Conservation (phyloP, 2,329 filamentous ascomycete genomes). For the Fusarium fracticaudum region DNA sequence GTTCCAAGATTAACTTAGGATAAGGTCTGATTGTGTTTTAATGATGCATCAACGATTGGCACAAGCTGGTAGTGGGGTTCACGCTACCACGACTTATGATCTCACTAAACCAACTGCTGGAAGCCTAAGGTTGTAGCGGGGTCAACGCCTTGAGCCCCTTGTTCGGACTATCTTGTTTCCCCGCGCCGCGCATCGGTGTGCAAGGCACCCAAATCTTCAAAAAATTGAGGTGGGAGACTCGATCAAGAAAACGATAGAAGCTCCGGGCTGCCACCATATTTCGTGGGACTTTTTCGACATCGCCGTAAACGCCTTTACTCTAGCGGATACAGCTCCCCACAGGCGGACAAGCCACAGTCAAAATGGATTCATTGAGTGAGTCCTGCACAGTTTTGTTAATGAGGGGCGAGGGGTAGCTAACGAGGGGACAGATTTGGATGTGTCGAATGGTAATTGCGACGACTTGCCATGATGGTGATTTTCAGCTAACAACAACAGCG, state of each 20-base stretch:
- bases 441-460: conserved; percentile 76
- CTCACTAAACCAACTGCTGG: conserved; percentile 26
- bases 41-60: conserved; percentile 32
- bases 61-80: conserved; percentile 38
- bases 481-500: conserved; percentile 55
- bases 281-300: conserved; percentile 36
- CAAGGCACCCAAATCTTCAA: conserved; percentile 46
- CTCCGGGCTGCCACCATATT: conserved; percentile 43
- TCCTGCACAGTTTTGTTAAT: conserved; percentile 38
- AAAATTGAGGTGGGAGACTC: conserved; percentile 46
- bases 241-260: conserved; percentile 45
- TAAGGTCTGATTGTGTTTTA: conserved; percentile 9
- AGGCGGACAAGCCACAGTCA: conserved; percentile 43
- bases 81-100: conserved; percentile 31
- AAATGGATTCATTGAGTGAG: conserved; percentile 53
- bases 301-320: conserved; percentile 36
- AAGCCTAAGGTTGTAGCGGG: conserved; percentile 11
- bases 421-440: conserved; percentile 74
- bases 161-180: conserved; percentile 47
- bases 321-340: conserved; percentile 43
- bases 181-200: conserved; percentile 46
- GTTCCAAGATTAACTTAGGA: background rate
- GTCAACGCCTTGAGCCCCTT: conserved; percentile 20
- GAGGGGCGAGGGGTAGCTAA: conserved; percentile 48
- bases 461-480: conserved; percentile 10